Conservation (phyloP, 257 asterid species). For the Solanum chiquidenum region DNA sequence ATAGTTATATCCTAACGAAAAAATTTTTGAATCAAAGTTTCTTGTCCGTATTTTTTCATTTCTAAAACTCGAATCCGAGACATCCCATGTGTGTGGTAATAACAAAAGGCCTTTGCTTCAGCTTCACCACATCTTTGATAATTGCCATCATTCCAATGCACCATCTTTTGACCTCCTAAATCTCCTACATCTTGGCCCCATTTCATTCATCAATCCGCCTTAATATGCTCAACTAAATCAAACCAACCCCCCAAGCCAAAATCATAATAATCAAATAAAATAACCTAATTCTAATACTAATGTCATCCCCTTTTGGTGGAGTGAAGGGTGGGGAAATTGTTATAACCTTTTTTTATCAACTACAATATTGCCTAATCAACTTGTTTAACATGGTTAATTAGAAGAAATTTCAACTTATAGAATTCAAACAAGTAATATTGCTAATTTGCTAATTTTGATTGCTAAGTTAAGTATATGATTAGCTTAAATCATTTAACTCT, state of each 20-base stretch:
- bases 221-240: constrained; percentile 18
- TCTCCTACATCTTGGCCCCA: constrained; percentile 9
- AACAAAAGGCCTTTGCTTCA: neutral
- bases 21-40: accelerated
- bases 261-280: neutral
- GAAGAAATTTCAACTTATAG: neutral
- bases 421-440: neutral
- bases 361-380: neutral
- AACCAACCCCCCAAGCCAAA: constrained; percentile 1
- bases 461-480: neutral
- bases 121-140: neutral
- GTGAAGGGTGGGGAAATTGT: neutral
- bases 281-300: neutral
- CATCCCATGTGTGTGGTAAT: neutral
- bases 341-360: neutral
- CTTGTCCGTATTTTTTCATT: accelerated
- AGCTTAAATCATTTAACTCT: neutral
- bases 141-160: constrained; percentile 5
- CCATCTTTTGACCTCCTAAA: constrained; percentile 11
- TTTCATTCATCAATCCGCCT: constrained; percentile 30
- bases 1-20: neutral
- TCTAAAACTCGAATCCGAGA: too few relatives aligned
- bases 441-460: neutral
- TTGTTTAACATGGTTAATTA: neutral
- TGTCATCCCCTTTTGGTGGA: neutral